Evolutionary conservation across 148 eudicot genomes (phyloP).

Genomic region (Vaccinium macrocarpon): DNA sequence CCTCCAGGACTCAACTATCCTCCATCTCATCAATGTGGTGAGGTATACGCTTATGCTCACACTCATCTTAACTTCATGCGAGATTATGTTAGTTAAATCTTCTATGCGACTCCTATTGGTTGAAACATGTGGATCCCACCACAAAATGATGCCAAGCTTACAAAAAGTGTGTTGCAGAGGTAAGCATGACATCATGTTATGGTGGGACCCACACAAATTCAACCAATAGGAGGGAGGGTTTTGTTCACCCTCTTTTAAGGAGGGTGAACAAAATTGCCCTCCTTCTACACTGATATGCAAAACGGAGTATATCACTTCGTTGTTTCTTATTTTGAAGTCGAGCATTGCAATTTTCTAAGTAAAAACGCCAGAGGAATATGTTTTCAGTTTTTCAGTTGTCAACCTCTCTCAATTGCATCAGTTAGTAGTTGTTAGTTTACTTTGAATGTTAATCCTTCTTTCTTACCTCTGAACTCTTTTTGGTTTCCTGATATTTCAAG

Average conservation of each 20-base stretch:
- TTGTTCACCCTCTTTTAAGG: too few relatives aligned
- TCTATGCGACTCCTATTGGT: neutral
- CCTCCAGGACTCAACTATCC: slow-evolving; percentile 56
- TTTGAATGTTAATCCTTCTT: neutral
- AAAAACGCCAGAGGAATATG: neutral
- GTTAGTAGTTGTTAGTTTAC: neutral
- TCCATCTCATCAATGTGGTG: slow-evolving; percentile 52
- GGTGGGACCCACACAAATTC: too few relatives aligned
- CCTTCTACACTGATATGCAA: neutral
- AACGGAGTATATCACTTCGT: neutral
- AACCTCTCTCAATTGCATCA: neutral
- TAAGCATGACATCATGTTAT: too few relatives aligned
- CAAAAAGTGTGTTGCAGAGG: too few relatives aligned
- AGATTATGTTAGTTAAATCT: neutral
- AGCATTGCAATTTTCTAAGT: neutral
- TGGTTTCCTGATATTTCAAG: neutral
- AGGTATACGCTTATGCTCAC: slow-evolving; percentile 37
- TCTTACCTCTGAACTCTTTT: neutral
- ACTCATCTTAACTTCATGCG: neutral
- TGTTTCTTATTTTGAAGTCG: neutral
- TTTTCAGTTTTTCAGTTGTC: neutral
- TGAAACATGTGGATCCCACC: too few relatives aligned
- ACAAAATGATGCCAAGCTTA: too few relatives aligned
- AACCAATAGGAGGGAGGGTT: too few relatives aligned
- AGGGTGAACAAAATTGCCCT: too few relatives aligned